Percentiles rank a stretch among this genome's conserved stretches.
Evolutionary conservation across 2,329 filamentous ascomycete genomes (phyloP).

Genomic region (Beauveria bassiana): DNA sequence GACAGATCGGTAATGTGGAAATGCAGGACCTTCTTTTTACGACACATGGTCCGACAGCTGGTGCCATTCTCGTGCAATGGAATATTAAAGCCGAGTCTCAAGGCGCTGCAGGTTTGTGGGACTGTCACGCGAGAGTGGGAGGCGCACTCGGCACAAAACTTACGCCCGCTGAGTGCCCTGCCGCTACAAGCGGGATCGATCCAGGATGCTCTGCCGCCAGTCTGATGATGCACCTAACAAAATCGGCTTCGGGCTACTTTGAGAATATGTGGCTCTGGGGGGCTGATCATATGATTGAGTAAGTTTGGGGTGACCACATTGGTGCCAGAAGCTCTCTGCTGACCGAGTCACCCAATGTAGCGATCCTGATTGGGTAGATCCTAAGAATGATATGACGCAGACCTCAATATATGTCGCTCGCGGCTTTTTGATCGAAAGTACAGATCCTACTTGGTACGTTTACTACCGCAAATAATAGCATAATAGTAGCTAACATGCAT

Average conservation of each 20-base stretch:
- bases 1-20: conserved; percentile 57
- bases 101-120: conserved; percentile 39
- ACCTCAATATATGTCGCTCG: conserved; percentile 15
- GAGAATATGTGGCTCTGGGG: conserved; percentile 59
- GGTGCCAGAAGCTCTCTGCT: neutral
- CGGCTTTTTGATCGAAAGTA: conserved; percentile 16
- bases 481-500: neutral
- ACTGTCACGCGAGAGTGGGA: conserved; percentile 66
- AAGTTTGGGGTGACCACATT: neutral
- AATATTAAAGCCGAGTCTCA: conserved; percentile 24
- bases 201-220: conserved; percentile 52
- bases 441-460: conserved; percentile 8
- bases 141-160: conserved; percentile 62
- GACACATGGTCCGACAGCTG: conserved; percentile 56
- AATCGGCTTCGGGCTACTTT: conserved; percentile 38
- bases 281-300: conserved; percentile 48
- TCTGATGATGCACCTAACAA: conserved; percentile 40
- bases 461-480: neutral
- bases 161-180: conserved; percentile 51
- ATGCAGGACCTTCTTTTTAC: conserved; percentile 63
- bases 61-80: conserved; percentile 65
- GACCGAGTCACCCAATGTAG: conserved; percentile 1
- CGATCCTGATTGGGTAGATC: conserved; percentile 7
- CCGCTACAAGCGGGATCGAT: conserved; percentile 35
- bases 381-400: conserved; percentile 8